phyloP scores from a whole-genome alignment of 495 filamentous ascomycete genomes.

The Tuber magnatum region DNA sequence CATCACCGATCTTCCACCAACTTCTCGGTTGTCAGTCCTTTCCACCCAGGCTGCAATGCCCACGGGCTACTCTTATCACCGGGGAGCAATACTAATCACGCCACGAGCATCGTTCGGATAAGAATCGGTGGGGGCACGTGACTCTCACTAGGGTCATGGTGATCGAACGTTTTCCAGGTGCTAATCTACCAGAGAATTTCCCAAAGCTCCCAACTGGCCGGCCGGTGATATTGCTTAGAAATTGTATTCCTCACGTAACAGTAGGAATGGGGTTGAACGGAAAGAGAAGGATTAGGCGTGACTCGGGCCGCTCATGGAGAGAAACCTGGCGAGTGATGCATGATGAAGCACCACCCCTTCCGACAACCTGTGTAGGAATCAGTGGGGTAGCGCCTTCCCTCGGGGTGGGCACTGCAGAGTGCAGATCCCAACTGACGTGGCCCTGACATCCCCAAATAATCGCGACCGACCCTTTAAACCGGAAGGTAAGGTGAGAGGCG shows the following conservation, averaged over 20 bases:
- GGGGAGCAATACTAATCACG: not conserved
- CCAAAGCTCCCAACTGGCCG: not conserved
- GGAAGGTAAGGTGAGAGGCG: not conserved
- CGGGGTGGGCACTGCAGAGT: not conserved
- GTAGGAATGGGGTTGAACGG: not conserved
- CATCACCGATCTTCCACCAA: not conserved
- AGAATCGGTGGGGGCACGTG: not conserved
- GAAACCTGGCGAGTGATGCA: not conserved
- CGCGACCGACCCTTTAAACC: not conserved
- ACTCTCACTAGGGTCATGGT: not conserved
- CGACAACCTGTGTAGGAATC: not conserved
- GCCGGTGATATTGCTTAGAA: not conserved
- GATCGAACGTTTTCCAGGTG: not conserved
- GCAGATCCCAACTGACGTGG: not conserved
- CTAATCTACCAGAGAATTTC: not conserved
- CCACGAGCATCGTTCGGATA: not conserved
- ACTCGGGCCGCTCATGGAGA: not conserved
- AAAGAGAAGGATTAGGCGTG: not conserved
- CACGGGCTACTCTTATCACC: not conserved
- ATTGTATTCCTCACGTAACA: not conserved
- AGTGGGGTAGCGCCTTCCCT: not conserved
- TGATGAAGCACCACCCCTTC: not conserved
- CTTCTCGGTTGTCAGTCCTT: not conserved
- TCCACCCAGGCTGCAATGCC: not conserved
- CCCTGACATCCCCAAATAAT: not conserved